Evolutionary conservation across 495 filamentous ascomycete species (phyloP).

Genomic region (Mycothermus thermophilus): DNA sequence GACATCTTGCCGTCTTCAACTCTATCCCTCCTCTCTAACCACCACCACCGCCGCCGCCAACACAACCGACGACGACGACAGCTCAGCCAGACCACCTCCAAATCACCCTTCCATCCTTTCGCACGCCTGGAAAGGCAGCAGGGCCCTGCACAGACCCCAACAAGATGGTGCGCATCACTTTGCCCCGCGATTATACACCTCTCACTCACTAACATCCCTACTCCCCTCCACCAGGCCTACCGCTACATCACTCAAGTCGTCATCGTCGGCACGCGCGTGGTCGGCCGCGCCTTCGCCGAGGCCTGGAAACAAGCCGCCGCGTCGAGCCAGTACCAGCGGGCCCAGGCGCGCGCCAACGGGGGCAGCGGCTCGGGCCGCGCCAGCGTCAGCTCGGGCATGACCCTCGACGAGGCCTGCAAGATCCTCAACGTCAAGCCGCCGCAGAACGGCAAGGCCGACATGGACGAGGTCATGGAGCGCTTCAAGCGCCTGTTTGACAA

Average conservation of each 20-base stretch:
- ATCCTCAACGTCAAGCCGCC: slow-evolving; percentile 94
- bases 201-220: neutral
- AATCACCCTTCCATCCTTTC: no score
- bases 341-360: slow-evolving; percentile 38
- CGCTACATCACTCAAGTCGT: slow-evolving; percentile 88
- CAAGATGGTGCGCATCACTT: slow-evolving; percentile 11
- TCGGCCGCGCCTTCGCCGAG: slow-evolving; percentile 85
- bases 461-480: slow-evolving; percentile 63
- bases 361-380: slow-evolving; percentile 24
- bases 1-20: no score
- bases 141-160: slow-evolving; percentile 8
- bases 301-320: slow-evolving; percentile 86
- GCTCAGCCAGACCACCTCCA: no score
- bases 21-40: no score
- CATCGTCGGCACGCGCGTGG: slow-evolving; percentile 73
- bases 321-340: slow-evolving; percentile 61
- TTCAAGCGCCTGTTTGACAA: slow-evolving; percentile 92
- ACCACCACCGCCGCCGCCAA: no score
- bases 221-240: slow-evolving; percentile 55
- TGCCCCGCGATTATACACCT: no score
- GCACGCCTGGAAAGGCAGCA: slow-evolving; percentile 9
- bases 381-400: slow-evolving; percentile 55
- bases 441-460: slow-evolving; percentile 55
- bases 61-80: no score
- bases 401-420: slow-evolving; percentile 91